Evolutionary conservation across 768 basidiomycete species (phyloP), one percentile per base, ranked within the genome.

Genomic region (Lentinula guzmanii): DNA sequence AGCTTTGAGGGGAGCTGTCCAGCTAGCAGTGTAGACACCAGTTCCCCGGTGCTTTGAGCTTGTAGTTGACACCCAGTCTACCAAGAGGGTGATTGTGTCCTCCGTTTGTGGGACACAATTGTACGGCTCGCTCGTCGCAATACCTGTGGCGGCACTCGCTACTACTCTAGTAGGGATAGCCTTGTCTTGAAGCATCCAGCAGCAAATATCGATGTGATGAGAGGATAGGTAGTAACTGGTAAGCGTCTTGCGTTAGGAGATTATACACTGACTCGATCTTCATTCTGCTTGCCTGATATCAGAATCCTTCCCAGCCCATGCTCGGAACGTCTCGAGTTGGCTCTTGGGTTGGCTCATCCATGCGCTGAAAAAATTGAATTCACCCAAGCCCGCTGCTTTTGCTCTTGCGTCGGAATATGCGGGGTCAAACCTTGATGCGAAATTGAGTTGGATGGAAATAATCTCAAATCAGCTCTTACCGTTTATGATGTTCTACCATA

Each of bases 321-420:
- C 90, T 61, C 86, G 86, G 85, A 96, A 97, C 0, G 95, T 96
- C 74, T 94, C 91, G 31, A 97, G 82, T 74, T 97, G 95, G 68
- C 85, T 87, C 76, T 97, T 97, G 46, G 95, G 95, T 72, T 96
- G 95, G 69, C 91, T 93, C 95, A 97, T 97, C 93, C 95, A 96
- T 41, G 93, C 91, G 66, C 79, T 91, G 84, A 94, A 96, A 75
- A 93, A 96, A 76, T 95, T 96, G 77, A 95, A 93, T 73, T 95
- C 92, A 37, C 94, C 93, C 28, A 95, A 79, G 6, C 82, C 74
- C 31, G 80, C 82, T 33, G 89, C 89, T 57, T 89, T 86, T 4
- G 86, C 87, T 68, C 86, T 88, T 42, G 93, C 95, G 70, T 97
- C 94, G 68, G 89, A 90, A 77, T 97, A 96, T 11, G 89, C 93